Conservation (phyloP, 768 basidiomycete genomes). For the Myochromella boudieri region DNA sequence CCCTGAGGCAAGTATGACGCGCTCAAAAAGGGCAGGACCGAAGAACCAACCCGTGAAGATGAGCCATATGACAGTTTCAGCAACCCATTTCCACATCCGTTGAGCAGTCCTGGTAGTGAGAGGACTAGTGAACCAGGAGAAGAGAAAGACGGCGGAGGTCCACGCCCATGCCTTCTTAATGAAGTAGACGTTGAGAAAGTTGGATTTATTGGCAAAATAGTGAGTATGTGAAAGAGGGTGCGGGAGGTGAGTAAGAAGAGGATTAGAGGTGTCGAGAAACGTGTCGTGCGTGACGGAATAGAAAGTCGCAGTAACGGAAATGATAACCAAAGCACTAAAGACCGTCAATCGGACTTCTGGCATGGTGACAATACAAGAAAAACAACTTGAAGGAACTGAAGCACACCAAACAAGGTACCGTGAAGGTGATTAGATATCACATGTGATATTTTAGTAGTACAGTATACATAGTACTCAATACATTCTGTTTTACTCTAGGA, state of each 20-base stretch:
- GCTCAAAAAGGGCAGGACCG: conserved; percentile 74
- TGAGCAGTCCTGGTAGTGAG: conserved; percentile 35
- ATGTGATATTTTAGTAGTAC: not conserved
- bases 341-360: conserved; percentile 26
- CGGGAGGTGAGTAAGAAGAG: conserved; percentile 63
- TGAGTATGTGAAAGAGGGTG: conserved; percentile 63
- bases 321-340: conserved; percentile 40
- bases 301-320: conserved; percentile 59
- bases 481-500: not conserved
- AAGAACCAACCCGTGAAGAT: conserved; percentile 87
- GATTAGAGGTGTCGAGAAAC: conserved; percentile 85
- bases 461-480: not conserved
- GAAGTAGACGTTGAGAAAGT: conserved; percentile 80
- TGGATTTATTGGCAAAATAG: conserved; percentile 81
- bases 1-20: conserved; percentile 63
- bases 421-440: not conserved
- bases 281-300: conserved; percentile 66
- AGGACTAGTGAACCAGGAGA: conserved; percentile 59
- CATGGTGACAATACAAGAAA: conserved; percentile 16
- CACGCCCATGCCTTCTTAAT: conserved; percentile 93
- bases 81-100: conserved; percentile 52
- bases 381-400: not conserved
- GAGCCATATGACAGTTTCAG: conserved; percentile 68
- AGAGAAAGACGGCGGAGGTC: conserved; percentile 70
- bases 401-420: too few relatives aligned